Percentiles rank a stretch among this genome's conserved stretches.
Evolutionary conservation across 2,329 filamentous ascomycete species (phyloP).

Genomic region (Rhynchosporium agropyri): DNA sequence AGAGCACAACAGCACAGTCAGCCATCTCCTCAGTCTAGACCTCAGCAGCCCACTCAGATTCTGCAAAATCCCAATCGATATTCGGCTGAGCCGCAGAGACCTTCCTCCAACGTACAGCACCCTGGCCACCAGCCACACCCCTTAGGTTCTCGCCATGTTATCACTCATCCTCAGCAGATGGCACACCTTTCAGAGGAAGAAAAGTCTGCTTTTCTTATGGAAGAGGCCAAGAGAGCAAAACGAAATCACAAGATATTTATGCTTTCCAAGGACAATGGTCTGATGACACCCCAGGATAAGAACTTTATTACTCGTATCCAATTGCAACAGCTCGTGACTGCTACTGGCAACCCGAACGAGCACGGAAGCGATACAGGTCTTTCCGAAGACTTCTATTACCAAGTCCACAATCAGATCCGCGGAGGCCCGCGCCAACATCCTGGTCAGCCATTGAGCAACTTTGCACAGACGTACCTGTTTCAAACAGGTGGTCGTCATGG

Average conservation of each 20-base stretch:
- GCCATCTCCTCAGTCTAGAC: slow-evolving; percentile 47
- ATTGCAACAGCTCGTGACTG: slow-evolving; percentile 90
- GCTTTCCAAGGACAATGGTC: slow-evolving; percentile 87
- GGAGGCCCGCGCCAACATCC: slow-evolving; percentile 88
- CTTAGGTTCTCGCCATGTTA: slow-evolving; percentile 50
- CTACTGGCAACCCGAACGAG: slow-evolving; percentile 84
- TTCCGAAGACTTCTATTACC: slow-evolving; percentile 96
- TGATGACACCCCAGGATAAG: slow-evolving; percentile 99
- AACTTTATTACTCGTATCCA: slow-evolving; percentile 99
- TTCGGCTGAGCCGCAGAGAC: slow-evolving; percentile 49
- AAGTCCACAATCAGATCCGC: slow-evolving; percentile 93
- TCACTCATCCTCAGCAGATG: slow-evolving; percentile 73
- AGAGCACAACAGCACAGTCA: slow-evolving; percentile 35
- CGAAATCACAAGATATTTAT: slow-evolving; percentile 97
- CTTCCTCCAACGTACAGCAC: slow-evolving; percentile 45
- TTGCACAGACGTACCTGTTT: slow-evolving; percentile 96
- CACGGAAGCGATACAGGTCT: slow-evolving; percentile 78
- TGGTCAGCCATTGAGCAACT: slow-evolving; percentile 90
- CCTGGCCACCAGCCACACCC: slow-evolving; percentile 43
- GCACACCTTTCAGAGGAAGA: slow-evolving; percentile 81
- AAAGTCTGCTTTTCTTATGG: slow-evolving; percentile 78
- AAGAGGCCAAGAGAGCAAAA: slow-evolving; percentile 94
- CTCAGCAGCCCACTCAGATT: slow-evolving; percentile 70
- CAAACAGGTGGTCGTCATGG: slow-evolving; percentile 87
- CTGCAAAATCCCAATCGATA: slow-evolving; percentile 76